phyloP scores from a whole-genome alignment of 75 land plant species.

The Cunninghamia lanceolata region DNA sequence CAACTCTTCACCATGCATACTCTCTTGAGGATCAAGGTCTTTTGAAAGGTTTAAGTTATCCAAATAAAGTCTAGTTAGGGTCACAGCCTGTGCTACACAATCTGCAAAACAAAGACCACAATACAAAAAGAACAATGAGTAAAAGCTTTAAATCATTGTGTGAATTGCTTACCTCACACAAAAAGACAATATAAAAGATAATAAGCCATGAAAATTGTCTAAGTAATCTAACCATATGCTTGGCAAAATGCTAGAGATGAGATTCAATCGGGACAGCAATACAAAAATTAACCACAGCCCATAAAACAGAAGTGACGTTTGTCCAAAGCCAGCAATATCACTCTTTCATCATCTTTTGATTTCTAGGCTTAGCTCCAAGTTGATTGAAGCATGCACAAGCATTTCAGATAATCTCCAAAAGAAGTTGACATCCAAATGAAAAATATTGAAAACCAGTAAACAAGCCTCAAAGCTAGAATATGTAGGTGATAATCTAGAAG shows the following conservation, averaged over 20 bases:
- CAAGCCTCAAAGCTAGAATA: background rate
- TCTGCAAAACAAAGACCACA: constrained; percentile 35
- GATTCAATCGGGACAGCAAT: background rate
- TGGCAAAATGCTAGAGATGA: background rate
- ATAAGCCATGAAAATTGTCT: background rate
- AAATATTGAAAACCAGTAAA: background rate
- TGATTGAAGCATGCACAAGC: background rate
- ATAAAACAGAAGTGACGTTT: background rate
- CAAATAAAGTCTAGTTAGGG: constrained; percentile 50
- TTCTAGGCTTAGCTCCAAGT: background rate
- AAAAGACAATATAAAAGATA: background rate
- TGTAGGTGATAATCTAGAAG: background rate
- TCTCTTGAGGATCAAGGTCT: constrained; percentile 86
- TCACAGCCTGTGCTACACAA: constrained; percentile 34
- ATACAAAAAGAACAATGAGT: background rate
- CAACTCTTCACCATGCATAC: constrained; percentile 91
- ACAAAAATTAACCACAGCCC: background rate
- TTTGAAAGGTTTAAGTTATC: constrained; percentile 65
- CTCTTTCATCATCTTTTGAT: background rate
- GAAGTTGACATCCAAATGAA: background rate
- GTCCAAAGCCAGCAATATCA: background rate
- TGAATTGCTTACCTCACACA: background rate
- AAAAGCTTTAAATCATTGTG: background rate
- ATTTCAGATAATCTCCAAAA: background rate
- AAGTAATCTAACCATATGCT: background rate